Evolutionary conservation across 1,139 yeast species (phyloP).

Genomic region (Sugiyamaella neomexicana): DNA sequence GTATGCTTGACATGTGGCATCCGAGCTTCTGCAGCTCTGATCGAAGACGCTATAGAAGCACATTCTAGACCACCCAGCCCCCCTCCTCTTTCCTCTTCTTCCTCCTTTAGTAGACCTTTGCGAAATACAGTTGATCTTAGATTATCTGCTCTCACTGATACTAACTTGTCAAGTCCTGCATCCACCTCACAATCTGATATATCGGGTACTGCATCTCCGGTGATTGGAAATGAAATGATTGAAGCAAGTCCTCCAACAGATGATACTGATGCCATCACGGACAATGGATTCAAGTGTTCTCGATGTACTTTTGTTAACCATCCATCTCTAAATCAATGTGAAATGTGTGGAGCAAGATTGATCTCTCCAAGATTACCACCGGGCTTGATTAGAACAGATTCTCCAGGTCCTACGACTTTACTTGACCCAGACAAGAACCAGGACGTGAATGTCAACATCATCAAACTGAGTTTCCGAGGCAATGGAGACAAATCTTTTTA

Average conservation of each 20-base stretch:
- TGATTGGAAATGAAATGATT: neutral
- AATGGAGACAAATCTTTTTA: constrained; percentile 40
- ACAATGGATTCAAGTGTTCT: constrained; percentile 59
- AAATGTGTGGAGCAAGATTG: constrained; percentile 76
- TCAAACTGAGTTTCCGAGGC: constrained; percentile 41
- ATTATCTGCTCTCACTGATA: neutral
- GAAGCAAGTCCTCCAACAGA: neutral
- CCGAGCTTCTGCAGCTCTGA: constrained; percentile 43
- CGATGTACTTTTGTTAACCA: constrained; percentile 86
- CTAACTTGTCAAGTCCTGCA: neutral
- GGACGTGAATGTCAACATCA: constrained; percentile 27
- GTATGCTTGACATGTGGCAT: constrained; percentile 81
- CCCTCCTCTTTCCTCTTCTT: too few species aligned
- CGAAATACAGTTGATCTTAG: neutral
- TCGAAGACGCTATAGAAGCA: constrained; percentile 34
- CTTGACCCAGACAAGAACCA: constrained; percentile 26
- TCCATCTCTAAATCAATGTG: constrained; percentile 74
- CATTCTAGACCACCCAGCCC: constrained; percentile 18
- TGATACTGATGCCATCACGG: neutral
- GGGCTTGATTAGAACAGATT: constrained; percentile 29
- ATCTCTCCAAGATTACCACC: constrained; percentile 39
- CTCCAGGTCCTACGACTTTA: constrained; percentile 31
- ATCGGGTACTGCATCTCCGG: neutral
- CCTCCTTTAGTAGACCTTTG: too few species aligned
- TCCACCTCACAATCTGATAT: constrained; percentile 6